Conservation (phyloP, 2,329 filamentous ascomycete genomes). For the Trichoderma sp. region DNA sequence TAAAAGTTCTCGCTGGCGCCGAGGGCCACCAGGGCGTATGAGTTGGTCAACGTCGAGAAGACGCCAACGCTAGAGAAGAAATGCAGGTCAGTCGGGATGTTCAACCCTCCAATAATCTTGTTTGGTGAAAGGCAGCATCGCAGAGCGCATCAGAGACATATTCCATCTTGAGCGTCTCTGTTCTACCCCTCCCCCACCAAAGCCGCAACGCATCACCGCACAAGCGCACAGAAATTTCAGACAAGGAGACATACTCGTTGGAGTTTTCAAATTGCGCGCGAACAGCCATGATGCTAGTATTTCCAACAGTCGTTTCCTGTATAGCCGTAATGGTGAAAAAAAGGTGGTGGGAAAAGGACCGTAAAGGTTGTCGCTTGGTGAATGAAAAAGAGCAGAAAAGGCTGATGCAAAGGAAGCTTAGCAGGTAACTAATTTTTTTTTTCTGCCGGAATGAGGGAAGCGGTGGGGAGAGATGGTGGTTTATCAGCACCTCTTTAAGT, state of each 20-base stretch:
- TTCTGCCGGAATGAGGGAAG: slow-evolving; percentile 18
- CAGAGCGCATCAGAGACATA: not conserved
- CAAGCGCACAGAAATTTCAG: not conserved
- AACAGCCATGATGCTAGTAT: slow-evolving; percentile 60
- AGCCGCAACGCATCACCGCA: not conserved
- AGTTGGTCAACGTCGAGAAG: slow-evolving; percentile 95
- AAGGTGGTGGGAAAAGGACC: not conserved
- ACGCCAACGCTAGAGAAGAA: slow-evolving; percentile 76
- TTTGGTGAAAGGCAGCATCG: not conserved
- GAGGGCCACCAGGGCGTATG: slow-evolving; percentile 90
- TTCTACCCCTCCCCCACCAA: not conserved
- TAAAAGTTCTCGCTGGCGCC: slow-evolving; percentile 99
- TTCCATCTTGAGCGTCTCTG: not conserved
- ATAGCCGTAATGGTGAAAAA: slow-evolving; percentile 6
- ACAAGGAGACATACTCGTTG: slow-evolving; percentile 69
- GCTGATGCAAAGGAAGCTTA: slow-evolving; percentile 1
- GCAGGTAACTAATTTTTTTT: slow-evolving; percentile 10
- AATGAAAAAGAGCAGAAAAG: not conserved
- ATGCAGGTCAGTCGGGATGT: slow-evolving; percentile 24
- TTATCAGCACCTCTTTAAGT: slow-evolving; percentile 21
- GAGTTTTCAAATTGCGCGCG: slow-evolving; percentile 85
- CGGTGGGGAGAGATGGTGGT: not conserved
- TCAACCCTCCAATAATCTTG: not conserved
- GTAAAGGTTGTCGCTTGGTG: not conserved
- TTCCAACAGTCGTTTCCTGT: not conserved